phyloP scores from a whole-genome alignment of 495 filamentous ascomycete genomes.

The Penicillium samsonianum region DNA sequence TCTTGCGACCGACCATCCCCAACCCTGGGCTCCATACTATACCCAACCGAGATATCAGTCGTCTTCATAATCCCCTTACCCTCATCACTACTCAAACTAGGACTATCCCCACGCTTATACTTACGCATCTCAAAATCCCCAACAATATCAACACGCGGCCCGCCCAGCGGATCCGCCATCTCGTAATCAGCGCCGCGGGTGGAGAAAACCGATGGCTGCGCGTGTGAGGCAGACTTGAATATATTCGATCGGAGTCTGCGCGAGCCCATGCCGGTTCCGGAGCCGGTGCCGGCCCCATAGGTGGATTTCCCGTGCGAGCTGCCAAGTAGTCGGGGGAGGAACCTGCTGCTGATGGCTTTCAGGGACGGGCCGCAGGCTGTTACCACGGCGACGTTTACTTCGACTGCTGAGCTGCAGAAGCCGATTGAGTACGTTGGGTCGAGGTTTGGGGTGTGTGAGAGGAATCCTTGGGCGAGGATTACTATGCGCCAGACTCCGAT shows the following conservation, averaged over 20 bases:
- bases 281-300: conserved; percentile 16
- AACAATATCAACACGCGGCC: conserved; percentile 13
- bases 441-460: conserved; percentile 4
- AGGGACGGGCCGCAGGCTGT: conserved; percentile 45
- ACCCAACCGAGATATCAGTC: conserved; percentile 28
- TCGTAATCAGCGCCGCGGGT: conserved; percentile 18
- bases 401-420: conserved; percentile 53
- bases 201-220: background rate
- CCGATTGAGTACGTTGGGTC: conserved; percentile 44
- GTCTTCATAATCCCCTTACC: conserved; percentile 28
- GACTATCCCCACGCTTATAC: conserved; percentile 25
- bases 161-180: conserved; percentile 22
- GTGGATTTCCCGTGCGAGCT: conserved; percentile 16
- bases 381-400: conserved; percentile 56
- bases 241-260: conserved; percentile 15
- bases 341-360: conserved; percentile 27
- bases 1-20: conserved; percentile 13
- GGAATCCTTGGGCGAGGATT: conserved; percentile 28
- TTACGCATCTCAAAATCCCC: conserved; percentile 27
- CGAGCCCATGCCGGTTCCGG: conserved; percentile 5
- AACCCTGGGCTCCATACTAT: conserved; percentile 10
- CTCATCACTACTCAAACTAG: conserved; percentile 24
- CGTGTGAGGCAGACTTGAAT: background rate
- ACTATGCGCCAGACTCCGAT: conserved; percentile 39
- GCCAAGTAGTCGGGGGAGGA: conserved; percentile 24